A percentile compares a stretch with the other conserved stretches of the same genome.
Conservation (phyloP, 768 basidiomycete genomes). For the Boletales sp. region DNA sequence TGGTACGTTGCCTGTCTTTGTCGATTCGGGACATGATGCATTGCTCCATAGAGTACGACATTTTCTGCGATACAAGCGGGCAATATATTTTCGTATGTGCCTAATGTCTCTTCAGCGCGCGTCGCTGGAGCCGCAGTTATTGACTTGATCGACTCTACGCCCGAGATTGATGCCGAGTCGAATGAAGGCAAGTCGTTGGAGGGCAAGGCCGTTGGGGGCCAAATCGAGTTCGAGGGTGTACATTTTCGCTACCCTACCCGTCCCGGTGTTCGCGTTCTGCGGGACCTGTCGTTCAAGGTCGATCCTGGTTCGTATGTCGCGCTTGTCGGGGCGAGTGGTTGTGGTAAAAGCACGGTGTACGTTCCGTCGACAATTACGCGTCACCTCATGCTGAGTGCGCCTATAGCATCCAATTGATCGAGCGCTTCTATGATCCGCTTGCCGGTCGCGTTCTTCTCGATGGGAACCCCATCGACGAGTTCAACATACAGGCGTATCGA, state of each 20-base stretch:
- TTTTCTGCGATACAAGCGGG: constrained; percentile 88
- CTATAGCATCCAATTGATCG: constrained; percentile 70
- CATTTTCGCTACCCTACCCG: constrained; percentile 91
- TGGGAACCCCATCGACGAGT: constrained; percentile 65
- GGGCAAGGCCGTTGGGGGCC: constrained; percentile 47
- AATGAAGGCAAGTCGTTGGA: constrained; percentile 55
- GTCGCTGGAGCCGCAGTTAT: constrained; percentile 74
- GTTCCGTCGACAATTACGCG: constrained; percentile 18
- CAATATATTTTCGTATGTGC: constrained; percentile 80
- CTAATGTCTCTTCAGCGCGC: constrained; percentile 83
- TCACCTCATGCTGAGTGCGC: neutral
- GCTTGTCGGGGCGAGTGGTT: constrained; percentile 78
- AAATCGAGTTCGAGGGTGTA: constrained; percentile 73
- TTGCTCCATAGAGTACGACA: constrained; percentile 49
- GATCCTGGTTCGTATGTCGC: constrained; percentile 80
- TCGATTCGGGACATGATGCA: neutral
- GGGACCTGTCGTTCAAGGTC: constrained; percentile 66
- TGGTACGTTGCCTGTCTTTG: constrained; percentile 42
- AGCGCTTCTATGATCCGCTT: constrained; percentile 81
- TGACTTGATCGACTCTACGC: constrained; percentile 65
- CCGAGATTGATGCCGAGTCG: constrained; percentile 81
- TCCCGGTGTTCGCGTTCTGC: constrained; percentile 78
- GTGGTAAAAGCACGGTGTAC: constrained; percentile 77
- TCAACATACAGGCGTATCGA: constrained; percentile 85
- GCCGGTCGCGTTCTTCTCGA: constrained; percentile 73